These are phyloP conservation scores for Penicillium thymicola DNA, from an alignment of 2,329 filamentous ascomycete species.

Conservation along the genomic window DNA sequence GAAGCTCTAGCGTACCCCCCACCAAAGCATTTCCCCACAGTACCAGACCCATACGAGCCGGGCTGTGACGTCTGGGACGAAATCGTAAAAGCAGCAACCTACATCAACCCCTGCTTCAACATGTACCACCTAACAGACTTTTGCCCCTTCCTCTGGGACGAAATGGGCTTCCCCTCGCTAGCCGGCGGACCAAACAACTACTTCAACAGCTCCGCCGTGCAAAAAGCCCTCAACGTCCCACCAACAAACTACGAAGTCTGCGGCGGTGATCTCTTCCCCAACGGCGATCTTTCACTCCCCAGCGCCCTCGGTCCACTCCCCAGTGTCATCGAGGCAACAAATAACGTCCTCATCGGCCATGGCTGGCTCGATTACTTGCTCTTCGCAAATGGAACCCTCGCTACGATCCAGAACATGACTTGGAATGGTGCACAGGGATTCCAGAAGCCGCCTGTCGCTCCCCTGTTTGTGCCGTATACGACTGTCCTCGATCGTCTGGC, in stretches of 20 bases:
- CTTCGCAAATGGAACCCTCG: conserved; percentile 64
- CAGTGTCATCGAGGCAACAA: conserved; percentile 67
- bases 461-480: conserved; percentile 69
- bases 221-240: conserved; percentile 62
- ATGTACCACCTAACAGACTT: conserved; percentile 69
- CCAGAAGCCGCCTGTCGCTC: conserved; percentile 55
- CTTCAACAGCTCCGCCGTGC: conserved; percentile 68
- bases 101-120: conserved; percentile 74
- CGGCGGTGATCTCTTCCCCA: conserved; percentile 39
- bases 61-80: conserved; percentile 58
- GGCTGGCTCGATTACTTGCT: conserved; percentile 68
- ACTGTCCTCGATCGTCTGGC: conserved; percentile 18
- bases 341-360: conserved; percentile 71
- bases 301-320: conserved; percentile 50
- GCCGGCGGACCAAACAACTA: conserved; percentile 62
- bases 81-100: conserved; percentile 52
- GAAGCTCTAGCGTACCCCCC: conserved; percentile 64
- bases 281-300: conserved; percentile 49
- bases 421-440: conserved; percentile 72
- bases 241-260: conserved; percentile 43
- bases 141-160: conserved; percentile 66
- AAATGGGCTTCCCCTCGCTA: conserved; percentile 65
- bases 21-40: conserved; percentile 55
- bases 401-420: conserved; percentile 77
- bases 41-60: conserved; percentile 38